Conservation (phyloP, 176 grass and related monocot genomes). For the Paspalum notatum region DNA sequence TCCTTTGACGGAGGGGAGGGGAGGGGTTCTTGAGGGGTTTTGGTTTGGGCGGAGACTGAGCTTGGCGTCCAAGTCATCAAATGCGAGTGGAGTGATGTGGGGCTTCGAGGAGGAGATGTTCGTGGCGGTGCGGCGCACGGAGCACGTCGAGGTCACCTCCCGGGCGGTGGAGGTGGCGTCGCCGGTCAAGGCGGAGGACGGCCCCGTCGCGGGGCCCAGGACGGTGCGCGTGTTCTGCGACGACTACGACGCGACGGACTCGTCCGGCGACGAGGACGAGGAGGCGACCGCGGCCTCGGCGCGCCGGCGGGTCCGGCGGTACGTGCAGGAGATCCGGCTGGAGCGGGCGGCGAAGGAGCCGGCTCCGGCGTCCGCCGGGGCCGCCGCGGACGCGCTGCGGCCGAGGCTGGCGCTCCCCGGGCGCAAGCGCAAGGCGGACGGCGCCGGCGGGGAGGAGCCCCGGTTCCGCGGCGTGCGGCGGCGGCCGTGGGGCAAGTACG, state of each 20-base stretch:
- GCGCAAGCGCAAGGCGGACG: conserved; percentile 55
- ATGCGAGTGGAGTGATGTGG: conserved; percentile 55
- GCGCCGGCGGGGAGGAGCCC: conserved; percentile 25
- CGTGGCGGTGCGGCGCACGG: conserved; percentile 57
- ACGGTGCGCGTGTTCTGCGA: conserved; percentile 75
- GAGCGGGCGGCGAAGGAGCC: conserved; percentile 21
- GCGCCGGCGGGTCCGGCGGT: conserved; percentile 61
- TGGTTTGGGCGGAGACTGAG: neutral
- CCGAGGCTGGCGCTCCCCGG: neutral
- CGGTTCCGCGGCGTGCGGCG: conserved; percentile 89
- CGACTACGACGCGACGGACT: conserved; percentile 89
- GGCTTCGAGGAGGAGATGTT: conserved; percentile 52
- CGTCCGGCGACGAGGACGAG: conserved; percentile 64
- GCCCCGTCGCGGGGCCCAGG: neutral
- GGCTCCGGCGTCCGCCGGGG: neutral
- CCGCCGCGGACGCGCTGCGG: neutral
- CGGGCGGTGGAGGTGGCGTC: neutral
- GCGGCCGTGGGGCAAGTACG: conserved; percentile 97
- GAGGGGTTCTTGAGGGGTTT: conserved; percentile 37
- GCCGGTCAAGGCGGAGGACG: neutral
- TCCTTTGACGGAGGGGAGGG: no score
- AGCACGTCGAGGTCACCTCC: conserved; percentile 74
- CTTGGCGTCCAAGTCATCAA: neutral
- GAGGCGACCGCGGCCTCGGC: neutral
- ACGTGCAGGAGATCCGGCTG: conserved; percentile 82